Base-by-base conservation (phyloP, 2,329 filamentous ascomycete species). In the Ascochyta fabae region DNA sequence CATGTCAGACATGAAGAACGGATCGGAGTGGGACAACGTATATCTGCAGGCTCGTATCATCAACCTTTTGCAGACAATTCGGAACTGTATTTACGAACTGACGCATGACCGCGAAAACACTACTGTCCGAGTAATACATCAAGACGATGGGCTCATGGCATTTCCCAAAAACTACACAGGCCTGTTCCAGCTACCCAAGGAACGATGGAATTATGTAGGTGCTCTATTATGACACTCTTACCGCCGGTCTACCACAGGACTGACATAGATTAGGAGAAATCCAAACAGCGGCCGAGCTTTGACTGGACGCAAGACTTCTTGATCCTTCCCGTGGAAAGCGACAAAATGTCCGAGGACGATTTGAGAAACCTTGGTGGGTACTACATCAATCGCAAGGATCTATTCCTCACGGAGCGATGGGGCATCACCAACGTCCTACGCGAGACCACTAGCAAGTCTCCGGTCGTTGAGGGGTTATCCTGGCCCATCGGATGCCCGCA, bases 121-220 rank as follows among this genome's bases (percentile, higher is more conserved):
- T 9, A 44, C 38, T 7, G 53, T 70, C 27, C 60, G 41, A 23
- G 41, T 70, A 15, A 59, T 52, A 6, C 64, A 65, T 38, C 56
- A 67, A 36, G 67, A 70, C 19, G 60, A 64, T 0, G 7, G 8
- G 1, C 29, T 55, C 3, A 46, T 38, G 40, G 40, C 53, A 1
- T 69, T 70, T 35, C 68, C 68, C 1, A 58, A 51, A 3, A 35
- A 63, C 23, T 45, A 62, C 24, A 66, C 60, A 0, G 46, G 46
- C 0, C 13, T 65, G 5, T 69, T 66, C 38, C 47, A 34, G 0
- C 27, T 68, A 24, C 61, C 58, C 0, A 60, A 62, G 42, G 55
- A 65, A 7, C 60, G 66, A 31, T 69, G 66, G 68, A 41, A 61
- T 16, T 41, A 58, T 29, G 67, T 63, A 54, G 52, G 61, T 55